Evolutionary conservation across 768 basidiomycete genomes (phyloP).

Genomic region (Lactarius hengduanensis): DNA sequence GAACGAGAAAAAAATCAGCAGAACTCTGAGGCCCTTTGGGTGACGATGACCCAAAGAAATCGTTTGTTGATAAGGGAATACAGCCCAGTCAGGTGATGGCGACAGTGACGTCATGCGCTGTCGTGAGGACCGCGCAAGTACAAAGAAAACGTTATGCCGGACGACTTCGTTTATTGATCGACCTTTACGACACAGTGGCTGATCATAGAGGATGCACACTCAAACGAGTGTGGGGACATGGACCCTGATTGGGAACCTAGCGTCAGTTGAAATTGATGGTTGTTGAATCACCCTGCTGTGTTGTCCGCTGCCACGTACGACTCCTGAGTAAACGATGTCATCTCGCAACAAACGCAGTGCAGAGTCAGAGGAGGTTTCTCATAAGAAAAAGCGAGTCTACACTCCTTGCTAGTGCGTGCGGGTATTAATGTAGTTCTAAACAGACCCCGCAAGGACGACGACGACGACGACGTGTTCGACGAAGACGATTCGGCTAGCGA

Average conservation of each 20-base stretch:
- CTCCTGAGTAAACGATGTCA: slow-evolving; percentile 10
- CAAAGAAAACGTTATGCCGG: background rate
- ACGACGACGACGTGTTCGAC: slow-evolving; percentile 33
- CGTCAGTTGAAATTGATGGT: slow-evolving; percentile 14
- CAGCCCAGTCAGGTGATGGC: background rate
- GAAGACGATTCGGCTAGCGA: slow-evolving; percentile 32
- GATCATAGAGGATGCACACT: background rate
- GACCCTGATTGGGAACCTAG: slow-evolving; percentile 14
- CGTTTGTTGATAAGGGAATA: background rate
- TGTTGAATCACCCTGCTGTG: background rate
- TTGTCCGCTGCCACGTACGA: slow-evolving; percentile 12
- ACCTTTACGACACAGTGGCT: background rate
- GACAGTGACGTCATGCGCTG: background rate
- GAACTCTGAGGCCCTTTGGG: background rate
- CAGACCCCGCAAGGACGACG: slow-evolving; percentile 31
- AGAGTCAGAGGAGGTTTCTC: slow-evolving; percentile 18
- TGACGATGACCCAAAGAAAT: background rate
- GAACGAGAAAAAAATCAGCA: too few species aligned
- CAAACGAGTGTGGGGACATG: slow-evolving; percentile 17
- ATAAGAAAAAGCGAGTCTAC: slow-evolving; percentile 36
- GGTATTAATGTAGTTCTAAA: slow-evolving; percentile 26
- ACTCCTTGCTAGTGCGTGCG: slow-evolving; percentile 20
- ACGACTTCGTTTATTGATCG: background rate
- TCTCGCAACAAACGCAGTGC: slow-evolving; percentile 22
- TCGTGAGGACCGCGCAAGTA: background rate